phyloP scores from a whole-genome alignment of 2,329 filamentous ascomycete species.

The Xylariaceae sp. region DNA sequence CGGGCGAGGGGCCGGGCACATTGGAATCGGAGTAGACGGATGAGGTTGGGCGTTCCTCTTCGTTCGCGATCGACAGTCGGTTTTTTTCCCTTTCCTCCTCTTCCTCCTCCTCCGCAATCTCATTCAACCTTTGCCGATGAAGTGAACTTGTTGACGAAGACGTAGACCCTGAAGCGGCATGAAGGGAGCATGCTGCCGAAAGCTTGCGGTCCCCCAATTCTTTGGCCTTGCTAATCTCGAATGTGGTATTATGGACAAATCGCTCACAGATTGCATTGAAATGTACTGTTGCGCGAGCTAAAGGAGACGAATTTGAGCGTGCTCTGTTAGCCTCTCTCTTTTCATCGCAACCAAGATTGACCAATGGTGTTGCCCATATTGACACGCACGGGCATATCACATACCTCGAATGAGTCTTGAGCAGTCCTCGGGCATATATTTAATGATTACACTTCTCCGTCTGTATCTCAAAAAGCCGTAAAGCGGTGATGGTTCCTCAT shows the following conservation, averaged over 20 bases:
- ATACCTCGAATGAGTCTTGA: constrained; percentile 89
- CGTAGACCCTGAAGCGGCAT: constrained; percentile 80
- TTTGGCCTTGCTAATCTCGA: constrained; percentile 68
- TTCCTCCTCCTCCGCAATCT: constrained; percentile 91
- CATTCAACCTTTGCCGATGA: constrained; percentile 72
- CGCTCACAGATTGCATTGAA: constrained; percentile 63
- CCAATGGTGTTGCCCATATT: neutral
- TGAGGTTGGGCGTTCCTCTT: constrained; percentile 40
- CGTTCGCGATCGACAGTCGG: constrained; percentile 51
- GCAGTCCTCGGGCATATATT: constrained; percentile 85
- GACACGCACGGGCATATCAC: constrained; percentile 40
- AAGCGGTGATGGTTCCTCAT: constrained; percentile 79
- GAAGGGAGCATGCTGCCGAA: constrained; percentile 81
- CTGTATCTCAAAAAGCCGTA: constrained; percentile 91
- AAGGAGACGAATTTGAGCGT: constrained; percentile 18
- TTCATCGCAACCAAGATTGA: constrained; percentile 19
- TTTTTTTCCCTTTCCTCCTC: constrained; percentile 62
- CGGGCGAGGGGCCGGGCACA: constrained; percentile 23
- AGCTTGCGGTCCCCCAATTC: constrained; percentile 85
- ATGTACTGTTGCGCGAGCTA: constrained; percentile 77
- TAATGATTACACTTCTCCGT: constrained; percentile 84
- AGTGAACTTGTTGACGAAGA: constrained; percentile 81
- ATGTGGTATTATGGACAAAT: constrained; percentile 80
- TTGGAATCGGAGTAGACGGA: constrained; percentile 25
- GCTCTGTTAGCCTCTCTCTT: constrained; percentile 21